phyloP scores from a whole-genome alignment of 2,329 filamentous ascomycete species.

The Tympanopsis confertula region DNA sequence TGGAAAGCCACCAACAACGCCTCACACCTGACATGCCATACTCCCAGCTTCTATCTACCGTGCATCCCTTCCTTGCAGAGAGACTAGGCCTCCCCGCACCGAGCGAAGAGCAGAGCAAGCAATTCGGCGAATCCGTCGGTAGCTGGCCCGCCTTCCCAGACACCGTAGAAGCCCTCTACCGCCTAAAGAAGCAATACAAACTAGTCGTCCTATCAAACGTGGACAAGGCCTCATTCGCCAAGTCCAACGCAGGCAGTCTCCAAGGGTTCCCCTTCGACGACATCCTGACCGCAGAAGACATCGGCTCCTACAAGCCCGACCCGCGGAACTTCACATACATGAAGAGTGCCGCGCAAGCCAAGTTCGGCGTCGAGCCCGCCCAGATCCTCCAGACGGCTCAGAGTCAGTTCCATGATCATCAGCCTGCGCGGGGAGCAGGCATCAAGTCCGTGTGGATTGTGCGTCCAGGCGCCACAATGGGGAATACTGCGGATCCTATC shows the following conservation, averaged over 20 bases:
- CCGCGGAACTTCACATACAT: slow-evolving; percentile 55
- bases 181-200: slow-evolving; percentile 14
- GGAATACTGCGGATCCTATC: slow-evolving; percentile 23
- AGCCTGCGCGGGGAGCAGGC: slow-evolving; percentile 45
- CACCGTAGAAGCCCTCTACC: slow-evolving; percentile 19
- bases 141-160: slow-evolving; percentile 46
- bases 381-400: slow-evolving; percentile 57
- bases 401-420: slow-evolving; percentile 60
- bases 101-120: slow-evolving; percentile 24
- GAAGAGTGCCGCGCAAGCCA: slow-evolving; percentile 35
- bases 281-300: slow-evolving; percentile 57
- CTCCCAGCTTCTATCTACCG: slow-evolving; percentile 39
- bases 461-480: slow-evolving; percentile 26
- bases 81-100: slow-evolving; percentile 24
- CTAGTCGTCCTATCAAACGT: slow-evolving; percentile 46
- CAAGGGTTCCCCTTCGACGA: slow-evolving; percentile 41
- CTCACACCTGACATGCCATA: slow-evolving; percentile 46
- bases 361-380: slow-evolving; percentile 41
- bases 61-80: slow-evolving; percentile 32
- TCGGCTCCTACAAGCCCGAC: slow-evolving; percentile 63
- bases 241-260: slow-evolving; percentile 30
- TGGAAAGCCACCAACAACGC: slow-evolving; percentile 36
- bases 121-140: slow-evolving; percentile 38
- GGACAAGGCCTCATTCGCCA: slow-evolving; percentile 36
- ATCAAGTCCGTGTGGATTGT: slow-evolving; percentile 52